phyloP scores from a whole-genome alignment of 768 basidiomycete genomes.

The Kockovaella imperatae region DNA sequence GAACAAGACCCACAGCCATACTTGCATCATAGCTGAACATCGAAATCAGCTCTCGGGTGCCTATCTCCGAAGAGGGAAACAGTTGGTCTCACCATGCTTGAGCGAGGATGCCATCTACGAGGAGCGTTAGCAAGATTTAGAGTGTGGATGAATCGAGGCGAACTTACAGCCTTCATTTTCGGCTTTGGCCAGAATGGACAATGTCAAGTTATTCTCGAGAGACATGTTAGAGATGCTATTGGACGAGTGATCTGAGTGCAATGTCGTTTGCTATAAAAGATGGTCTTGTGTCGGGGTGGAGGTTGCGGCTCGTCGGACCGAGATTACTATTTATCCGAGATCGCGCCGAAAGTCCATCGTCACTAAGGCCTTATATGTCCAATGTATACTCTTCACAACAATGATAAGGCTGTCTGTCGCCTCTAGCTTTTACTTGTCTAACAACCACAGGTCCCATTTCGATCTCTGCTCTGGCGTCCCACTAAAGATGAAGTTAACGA shows the following conservation, averaged over 20 bases:
- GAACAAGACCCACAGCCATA: slow-evolving; percentile 39
- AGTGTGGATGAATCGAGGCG: too few species aligned
- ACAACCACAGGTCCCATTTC: slow-evolving; percentile 76
- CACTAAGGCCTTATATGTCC: too few species aligned
- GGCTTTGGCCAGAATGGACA: slow-evolving; percentile 1
- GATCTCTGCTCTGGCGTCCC: slow-evolving; percentile 63
- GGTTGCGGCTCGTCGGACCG: too few species aligned
- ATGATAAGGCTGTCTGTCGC: slow-evolving; percentile 12
- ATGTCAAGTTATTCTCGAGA: neutral
- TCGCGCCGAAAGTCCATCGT: too few species aligned
- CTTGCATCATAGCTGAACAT: slow-evolving; percentile 31
- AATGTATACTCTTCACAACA: too few species aligned
- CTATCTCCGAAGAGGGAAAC: too few species aligned
- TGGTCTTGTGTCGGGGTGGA: too few species aligned
- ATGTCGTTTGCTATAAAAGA: too few species aligned
- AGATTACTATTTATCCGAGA: too few species aligned
- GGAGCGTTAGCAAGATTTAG: too few species aligned
- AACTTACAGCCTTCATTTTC: slow-evolving; percentile 3
- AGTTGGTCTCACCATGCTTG: neutral
- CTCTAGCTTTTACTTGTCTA: slow-evolving; percentile 13
- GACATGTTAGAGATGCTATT: slow-evolving; percentile 1
- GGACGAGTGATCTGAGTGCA: too few species aligned
- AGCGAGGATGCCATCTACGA: neutral
- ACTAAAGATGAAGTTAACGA: slow-evolving; percentile 71
- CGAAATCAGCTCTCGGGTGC: neutral